Evolutionary conservation across 495 filamentous ascomycete genomes (phyloP).

Genomic region (Lophiotrema nucula): DNA sequence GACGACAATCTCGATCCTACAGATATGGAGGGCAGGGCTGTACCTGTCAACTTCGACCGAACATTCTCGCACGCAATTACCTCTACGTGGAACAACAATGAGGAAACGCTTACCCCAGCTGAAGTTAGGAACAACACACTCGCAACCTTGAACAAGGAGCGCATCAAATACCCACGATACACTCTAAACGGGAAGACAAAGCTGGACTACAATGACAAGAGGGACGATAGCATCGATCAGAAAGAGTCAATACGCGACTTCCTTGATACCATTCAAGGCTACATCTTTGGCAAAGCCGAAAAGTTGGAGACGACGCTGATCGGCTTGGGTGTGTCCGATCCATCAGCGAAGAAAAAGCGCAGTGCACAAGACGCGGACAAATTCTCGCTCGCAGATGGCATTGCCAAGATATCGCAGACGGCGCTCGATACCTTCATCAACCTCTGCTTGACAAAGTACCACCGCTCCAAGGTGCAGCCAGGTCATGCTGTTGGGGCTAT

Average conservation of each 20-base stretch:
- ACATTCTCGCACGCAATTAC: slow-evolving; percentile 81
- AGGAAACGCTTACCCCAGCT: slow-evolving; percentile 65
- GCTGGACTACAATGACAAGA: slow-evolving; percentile 63
- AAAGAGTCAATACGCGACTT: slow-evolving; percentile 81
- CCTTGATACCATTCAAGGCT: slow-evolving; percentile 70
- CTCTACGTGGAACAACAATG: slow-evolving; percentile 75
- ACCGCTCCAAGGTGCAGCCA: slow-evolving; percentile 83
- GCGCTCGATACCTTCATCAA: slow-evolving; percentile 73
- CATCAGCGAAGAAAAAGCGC: background rate
- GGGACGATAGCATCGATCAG: slow-evolving; percentile 72
- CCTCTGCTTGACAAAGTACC: slow-evolving; percentile 85
- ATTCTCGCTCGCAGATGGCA: slow-evolving; percentile 53
- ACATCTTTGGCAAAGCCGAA: slow-evolving; percentile 59
- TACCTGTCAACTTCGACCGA: slow-evolving; percentile 88
- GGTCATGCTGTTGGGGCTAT: slow-evolving; percentile 97
- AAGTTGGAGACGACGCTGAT: slow-evolving; percentile 46
- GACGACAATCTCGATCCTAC: slow-evolving; percentile 93
- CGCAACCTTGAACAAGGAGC: slow-evolving; percentile 62
- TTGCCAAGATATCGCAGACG: slow-evolving; percentile 73
- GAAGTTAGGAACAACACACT: slow-evolving; percentile 69
- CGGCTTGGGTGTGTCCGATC: slow-evolving; percentile 17
- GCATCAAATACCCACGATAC: slow-evolving; percentile 61
- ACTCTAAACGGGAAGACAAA: slow-evolving; percentile 20
- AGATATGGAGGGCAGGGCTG: slow-evolving; percentile 94
- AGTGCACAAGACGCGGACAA: slow-evolving; percentile 11